Evolutionary conservation across 805 yeast genomes (phyloP), one percentile per base, ranked within the genome.

Genomic region (Zygotorulaspora florentina): DNA sequence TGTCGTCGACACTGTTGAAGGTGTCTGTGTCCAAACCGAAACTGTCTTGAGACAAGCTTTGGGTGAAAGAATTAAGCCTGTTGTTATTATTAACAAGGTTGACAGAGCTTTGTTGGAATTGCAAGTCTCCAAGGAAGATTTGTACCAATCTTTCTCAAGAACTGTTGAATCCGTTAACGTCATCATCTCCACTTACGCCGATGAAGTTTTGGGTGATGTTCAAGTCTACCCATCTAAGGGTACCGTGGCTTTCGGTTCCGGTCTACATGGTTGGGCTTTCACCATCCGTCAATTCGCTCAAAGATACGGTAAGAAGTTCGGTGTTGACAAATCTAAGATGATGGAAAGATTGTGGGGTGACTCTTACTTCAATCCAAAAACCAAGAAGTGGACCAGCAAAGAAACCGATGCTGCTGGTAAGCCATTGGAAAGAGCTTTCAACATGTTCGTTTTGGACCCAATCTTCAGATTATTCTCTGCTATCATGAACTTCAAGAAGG

Each of bases 231-330:
- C 99, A 76, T 95, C 91, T 74, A 75, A 76, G 72, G 99, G 99
- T 80, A 91, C 98, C 74, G 96, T 91, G 70, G 99, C 99, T 64
- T 91, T 91, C 77, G 98, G 96, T 81, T 93, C 98, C 74, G 99
- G 98, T 86, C 81, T 91, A 71, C 99, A 91, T 84, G 99, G 99
- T 77, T 91, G 99, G 99, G 98, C 97, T 72, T 91, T 91, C 91
- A 91, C 99, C 66, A 85, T 91, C 71, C 88, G 99, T 77, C 98
- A 91, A 81, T 91, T 91, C 66, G 98, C 98, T 66, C 75, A 79
- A 77, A 87, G 96, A 80, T 91, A 93, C 84, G 82, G 96, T 73
- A 89, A 90, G 89, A 93, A 91, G 80, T 91, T 93, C 73, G 98
- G 98, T 89, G 98, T 91, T 70, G 97, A 91, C 87, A 83, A 87